These are phyloP conservation scores for Fusarium torulosum DNA, from an alignment of 2,329 filamentous ascomycete genomes.

Conservation along the genomic window DNA sequence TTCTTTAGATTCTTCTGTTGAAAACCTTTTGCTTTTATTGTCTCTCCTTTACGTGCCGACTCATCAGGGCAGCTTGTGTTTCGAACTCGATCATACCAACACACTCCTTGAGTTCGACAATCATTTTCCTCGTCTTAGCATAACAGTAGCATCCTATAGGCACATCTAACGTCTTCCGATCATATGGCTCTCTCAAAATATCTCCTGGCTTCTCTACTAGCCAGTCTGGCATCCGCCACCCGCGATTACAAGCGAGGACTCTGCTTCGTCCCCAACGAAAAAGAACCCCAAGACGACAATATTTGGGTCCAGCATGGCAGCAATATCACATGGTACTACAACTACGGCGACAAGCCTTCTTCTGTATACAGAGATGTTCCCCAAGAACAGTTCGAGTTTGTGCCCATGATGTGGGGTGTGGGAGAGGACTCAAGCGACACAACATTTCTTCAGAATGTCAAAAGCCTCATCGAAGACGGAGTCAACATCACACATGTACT, in stretches of 20 bases:
- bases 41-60: not conserved
- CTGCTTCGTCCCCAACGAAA: slow-evolving; percentile 70
- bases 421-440: slow-evolving; percentile 62
- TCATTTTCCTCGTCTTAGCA: no score
- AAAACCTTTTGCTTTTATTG: not conserved
- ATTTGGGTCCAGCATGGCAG: slow-evolving; percentile 70
- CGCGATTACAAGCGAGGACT: slow-evolving; percentile 75
- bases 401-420: slow-evolving; percentile 84
- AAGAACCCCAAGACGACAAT: slow-evolving; percentile 70
- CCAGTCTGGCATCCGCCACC: slow-evolving; percentile 46
- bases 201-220: slow-evolving; percentile 40
- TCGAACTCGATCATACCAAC: no score
- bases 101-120: no score
- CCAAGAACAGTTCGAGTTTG: slow-evolving; percentile 75
- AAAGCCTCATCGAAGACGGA: slow-evolving; percentile 62
- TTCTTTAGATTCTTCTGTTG: not conserved
- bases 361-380: slow-evolving; percentile 60
- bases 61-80: not conserved
- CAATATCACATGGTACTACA: slow-evolving; percentile 87
- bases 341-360: slow-evolving; percentile 73
- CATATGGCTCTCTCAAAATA: slow-evolving; percentile 27
- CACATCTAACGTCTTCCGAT: not conserved
- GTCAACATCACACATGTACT: slow-evolving; percentile 75
- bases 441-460: slow-evolving; percentile 72
- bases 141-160: not conserved